Base-by-base conservation (phyloP, 129 eudicot genomes). In the Helianthus tuberosus region DNA sequence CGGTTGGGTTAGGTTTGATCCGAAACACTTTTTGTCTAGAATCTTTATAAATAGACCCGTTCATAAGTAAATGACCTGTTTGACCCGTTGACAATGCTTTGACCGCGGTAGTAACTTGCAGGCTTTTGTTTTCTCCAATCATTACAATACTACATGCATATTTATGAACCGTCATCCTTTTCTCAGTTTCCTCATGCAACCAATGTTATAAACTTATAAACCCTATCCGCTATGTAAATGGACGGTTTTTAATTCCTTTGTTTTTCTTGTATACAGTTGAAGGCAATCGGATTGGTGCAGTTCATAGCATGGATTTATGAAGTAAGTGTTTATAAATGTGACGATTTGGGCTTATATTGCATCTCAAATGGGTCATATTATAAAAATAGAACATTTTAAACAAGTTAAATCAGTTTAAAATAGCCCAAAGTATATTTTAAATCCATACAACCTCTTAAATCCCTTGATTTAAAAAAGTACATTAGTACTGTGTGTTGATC, bases 221-320 rank as follows among this genome's bases (percentile, higher is more conserved):
- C n/a, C n/a, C n/a, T n/a, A n/a, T n/a, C n/a, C n/a, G n/a, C n/a
- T n/a, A n/a, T 25, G 1, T 25, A 25, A 25, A 2, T 25, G 29
- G 29, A 25, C 29, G 29, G 2, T 25, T 25, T 25, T 25, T 25
- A 25, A 25, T 25, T 25, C 25, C 55, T 3, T 53, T 10, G 2
- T 53, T 17, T 29, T 57, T 0, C 29, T 73, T 8, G 72, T 5
- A 49, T 82, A 84, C 93, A 95, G 99, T 95, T 79, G 99, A 77
- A 75, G 96, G 97, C 64, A 84, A 84, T 46, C 79, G 77, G 73
- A 73, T 89, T 50, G 99, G 99, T 80, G 87, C 89, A 36, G 99
- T 95, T 67, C 96, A 77, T 36, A 91, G 99, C 86, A 87, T 81
- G 89, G 99, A 95, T 63, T 78, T 95, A 63, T 95, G 97, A 61